These are phyloP conservation scores for Nicotiana rustica DNA, from an alignment of 305 asterid genomes.

Conservation along the genomic window DNA sequence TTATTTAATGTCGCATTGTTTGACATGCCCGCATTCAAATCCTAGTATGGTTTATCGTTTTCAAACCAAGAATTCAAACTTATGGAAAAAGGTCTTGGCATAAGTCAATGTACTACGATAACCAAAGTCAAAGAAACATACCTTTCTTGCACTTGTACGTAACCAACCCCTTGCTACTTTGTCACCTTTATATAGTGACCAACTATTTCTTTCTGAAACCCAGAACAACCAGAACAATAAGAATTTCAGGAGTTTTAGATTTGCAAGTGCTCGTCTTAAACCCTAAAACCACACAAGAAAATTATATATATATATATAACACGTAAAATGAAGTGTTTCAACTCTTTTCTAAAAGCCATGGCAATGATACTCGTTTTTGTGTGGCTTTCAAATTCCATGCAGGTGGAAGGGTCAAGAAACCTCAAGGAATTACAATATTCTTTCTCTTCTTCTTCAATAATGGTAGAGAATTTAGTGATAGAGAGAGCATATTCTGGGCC, in stretches of 20 bases:
- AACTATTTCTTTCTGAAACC: neutral
- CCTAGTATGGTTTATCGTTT: neutral
- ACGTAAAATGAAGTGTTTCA: neutral
- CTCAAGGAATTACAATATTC: neutral
- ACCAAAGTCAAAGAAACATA: conserved; percentile 38
- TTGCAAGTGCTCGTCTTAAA: neutral
- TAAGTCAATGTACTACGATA: neutral
- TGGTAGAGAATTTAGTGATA: conserved; percentile 26
- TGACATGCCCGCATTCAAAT: conserved; percentile 16
- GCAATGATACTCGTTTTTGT: conserved; percentile 33
- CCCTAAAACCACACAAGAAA: neutral
- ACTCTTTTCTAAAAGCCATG: conserved; percentile 34
- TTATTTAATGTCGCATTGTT: neutral
- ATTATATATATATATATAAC: too few relatives aligned
- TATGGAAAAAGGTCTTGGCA: conserved; percentile 22
- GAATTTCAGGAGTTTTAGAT: neutral
- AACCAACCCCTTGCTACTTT: neutral
- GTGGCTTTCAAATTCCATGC: conserved; percentile 20
- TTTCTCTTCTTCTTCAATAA: neutral
- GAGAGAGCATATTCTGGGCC: conserved; percentile 49
- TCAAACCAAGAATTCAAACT: conserved; percentile 5
- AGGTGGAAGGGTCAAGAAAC: conserved; percentile 36
- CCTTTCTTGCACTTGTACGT: neutral
- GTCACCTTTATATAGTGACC: conserved; percentile 11
- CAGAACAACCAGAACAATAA: neutral